Percentiles rank a stretch among this genome's conserved stretches.
phyloP scores from a whole-genome alignment of 371 early-diverging fungal species.

The Aphelidium insulamus region DNA sequence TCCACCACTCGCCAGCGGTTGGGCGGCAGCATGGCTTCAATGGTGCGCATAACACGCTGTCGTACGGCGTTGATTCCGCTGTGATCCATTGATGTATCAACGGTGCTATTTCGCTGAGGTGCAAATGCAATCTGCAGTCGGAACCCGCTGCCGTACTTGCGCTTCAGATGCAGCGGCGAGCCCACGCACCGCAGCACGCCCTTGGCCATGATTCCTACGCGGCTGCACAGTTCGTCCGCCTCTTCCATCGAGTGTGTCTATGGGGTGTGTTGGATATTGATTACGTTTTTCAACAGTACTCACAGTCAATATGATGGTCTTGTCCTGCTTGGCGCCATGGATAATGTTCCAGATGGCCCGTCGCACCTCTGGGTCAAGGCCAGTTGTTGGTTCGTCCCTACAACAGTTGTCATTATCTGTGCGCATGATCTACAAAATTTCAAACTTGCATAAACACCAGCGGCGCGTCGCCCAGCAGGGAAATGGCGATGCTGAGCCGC shows the following conservation, averaged over 20 bases:
- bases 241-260: conserved; percentile 57
- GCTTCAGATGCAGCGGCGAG: conserved; percentile 31
- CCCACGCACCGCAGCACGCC: conserved; percentile 41
- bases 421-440: too few species aligned
- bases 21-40: too few species aligned
- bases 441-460: conserved; percentile 28
- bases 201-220: conserved; percentile 51
- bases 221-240: conserved; percentile 31
- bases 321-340: conserved; percentile 21
- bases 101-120: too few species aligned
- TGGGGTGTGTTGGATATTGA: too few species aligned
- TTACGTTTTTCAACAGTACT: too few species aligned
- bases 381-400: too few species aligned
- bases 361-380: conserved; percentile 43
- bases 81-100: too few species aligned
- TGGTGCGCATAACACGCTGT: too few species aligned
- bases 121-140: too few species aligned
- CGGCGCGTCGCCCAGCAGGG: conserved; percentile 17
- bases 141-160: conserved; percentile 45
- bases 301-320: conserved; percentile 38
- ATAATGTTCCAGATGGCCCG: conserved; percentile 45
- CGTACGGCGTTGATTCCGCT: too few species aligned
- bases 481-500: conserved; percentile 22
- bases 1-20: too few species aligned
- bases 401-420: too few species aligned